Evolutionary conservation across 2,329 filamentous ascomycete genomes (phyloP).

Genomic region (Teratosphaeriaceae sp.): DNA sequence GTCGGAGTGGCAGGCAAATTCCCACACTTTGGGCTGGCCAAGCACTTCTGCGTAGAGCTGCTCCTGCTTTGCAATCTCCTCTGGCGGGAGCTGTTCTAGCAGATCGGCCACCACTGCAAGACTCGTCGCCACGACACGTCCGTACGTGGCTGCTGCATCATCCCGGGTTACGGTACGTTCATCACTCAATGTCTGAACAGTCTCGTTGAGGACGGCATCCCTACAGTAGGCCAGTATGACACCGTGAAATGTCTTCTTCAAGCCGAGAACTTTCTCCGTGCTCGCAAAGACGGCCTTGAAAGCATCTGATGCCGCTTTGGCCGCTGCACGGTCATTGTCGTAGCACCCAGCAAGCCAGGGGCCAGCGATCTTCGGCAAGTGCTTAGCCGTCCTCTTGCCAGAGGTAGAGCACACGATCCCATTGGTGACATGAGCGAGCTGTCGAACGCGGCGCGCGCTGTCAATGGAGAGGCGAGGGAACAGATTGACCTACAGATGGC

Average conservation of each 20-base stretch:
- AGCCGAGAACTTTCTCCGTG: conserved; percentile 66
- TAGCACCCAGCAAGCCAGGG: conserved; percentile 89
- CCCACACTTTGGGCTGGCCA: conserved; percentile 54
- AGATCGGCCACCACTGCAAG: conserved; percentile 50
- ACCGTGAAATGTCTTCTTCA: conserved; percentile 76
- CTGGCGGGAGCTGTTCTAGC: conserved; percentile 35
- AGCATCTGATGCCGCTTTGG: conserved; percentile 70
- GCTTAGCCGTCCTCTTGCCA: conserved; percentile 76
- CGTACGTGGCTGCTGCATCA: conserved; percentile 80
- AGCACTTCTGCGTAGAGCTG: conserved; percentile 62
- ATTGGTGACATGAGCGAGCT: conserved; percentile 74
- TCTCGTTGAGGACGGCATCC: conserved; percentile 71
- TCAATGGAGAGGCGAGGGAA: conserved; percentile 91
- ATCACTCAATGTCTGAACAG: conserved; percentile 75
- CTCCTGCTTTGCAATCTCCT: conserved; percentile 55
- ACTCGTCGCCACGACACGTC: conserved; percentile 63
- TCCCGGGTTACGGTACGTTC: conserved; percentile 77
- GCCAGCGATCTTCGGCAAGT: conserved; percentile 70
- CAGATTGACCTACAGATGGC: conserved; percentile 58
- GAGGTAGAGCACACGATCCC: conserved; percentile 51
- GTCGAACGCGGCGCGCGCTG: conserved; percentile 77
- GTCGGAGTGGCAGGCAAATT: conserved; percentile 51
- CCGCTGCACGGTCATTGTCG: conserved; percentile 72
- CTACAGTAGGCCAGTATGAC: conserved; percentile 77
- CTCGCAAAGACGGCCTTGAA: conserved; percentile 69